Percentiles rank a stretch among this genome's conserved stretches.
phyloP scores from a whole-genome alignment of 805 yeast species.

The Metschnikowia baotianmanensis region DNA sequence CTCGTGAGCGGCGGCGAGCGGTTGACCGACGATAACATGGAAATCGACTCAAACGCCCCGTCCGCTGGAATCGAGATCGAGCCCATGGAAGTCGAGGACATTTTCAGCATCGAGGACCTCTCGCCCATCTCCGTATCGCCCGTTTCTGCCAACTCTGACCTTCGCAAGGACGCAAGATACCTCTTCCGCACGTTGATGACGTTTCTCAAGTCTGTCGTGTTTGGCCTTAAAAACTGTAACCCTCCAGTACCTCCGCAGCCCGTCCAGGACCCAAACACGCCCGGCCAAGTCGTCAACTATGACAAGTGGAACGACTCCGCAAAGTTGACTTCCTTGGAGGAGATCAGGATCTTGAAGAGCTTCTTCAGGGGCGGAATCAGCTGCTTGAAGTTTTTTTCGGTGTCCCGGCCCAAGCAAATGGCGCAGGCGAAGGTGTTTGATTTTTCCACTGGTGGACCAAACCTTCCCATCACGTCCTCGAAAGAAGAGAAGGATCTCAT shows the following conservation, averaged over 20 bases:
- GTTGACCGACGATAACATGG: slow-evolving; percentile 21
- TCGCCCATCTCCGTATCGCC: slow-evolving; percentile 63
- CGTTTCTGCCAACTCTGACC: slow-evolving; percentile 48
- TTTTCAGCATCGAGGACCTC: slow-evolving; percentile 36
- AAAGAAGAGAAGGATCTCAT: slow-evolving; percentile 93
- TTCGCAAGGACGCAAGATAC: slow-evolving; percentile 83
- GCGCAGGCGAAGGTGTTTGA: slow-evolving; percentile 36
- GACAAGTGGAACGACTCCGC: slow-evolving; percentile 83
- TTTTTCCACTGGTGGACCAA: slow-evolving; percentile 75
- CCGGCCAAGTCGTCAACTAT: slow-evolving; percentile 38
- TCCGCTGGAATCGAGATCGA: slow-evolving; percentile 7
- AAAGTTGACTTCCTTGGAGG: slow-evolving; percentile 79
- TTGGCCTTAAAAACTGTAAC: slow-evolving; percentile 84
- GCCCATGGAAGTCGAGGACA: slow-evolving; percentile 24
- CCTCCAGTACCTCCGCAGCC: slow-evolving; percentile 61
- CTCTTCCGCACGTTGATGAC: slow-evolving; percentile 86
- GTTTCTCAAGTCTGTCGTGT: slow-evolving; percentile 84
- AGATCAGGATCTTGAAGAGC: slow-evolving; percentile 69
- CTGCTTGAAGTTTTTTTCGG: slow-evolving; percentile 74
- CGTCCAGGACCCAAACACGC: slow-evolving; percentile 44
- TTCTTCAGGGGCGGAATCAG: slow-evolving; percentile 81
- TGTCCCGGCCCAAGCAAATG: slow-evolving; percentile 47
- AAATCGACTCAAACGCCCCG: slow-evolving; percentile 16
- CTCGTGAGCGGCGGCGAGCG: neutral
- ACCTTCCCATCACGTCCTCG: slow-evolving; percentile 79